A percentile compares a stretch with the other conserved stretches of the same genome.
phyloP scores from a whole-genome alignment of 352 stramenopile genomes.

The Globisporangium cylindrosporum region DNA sequence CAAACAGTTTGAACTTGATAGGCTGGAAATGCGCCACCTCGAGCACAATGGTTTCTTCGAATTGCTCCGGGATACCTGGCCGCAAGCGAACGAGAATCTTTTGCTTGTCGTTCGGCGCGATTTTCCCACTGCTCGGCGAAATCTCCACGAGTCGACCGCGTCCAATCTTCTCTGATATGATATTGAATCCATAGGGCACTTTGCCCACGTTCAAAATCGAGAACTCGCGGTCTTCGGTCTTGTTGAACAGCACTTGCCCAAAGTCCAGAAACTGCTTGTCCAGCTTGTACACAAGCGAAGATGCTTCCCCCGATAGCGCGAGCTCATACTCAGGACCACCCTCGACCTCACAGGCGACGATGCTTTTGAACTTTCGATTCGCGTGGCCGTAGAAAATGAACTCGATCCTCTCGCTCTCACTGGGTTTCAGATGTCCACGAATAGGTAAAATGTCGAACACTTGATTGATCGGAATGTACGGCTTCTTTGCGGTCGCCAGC shows the following conservation, averaged over 20 bases:
- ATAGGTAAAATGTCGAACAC: conserved; percentile 96
- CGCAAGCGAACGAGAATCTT: conserved; percentile 83
- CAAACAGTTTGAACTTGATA: conserved; percentile 87
- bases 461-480: conserved; percentile 90
- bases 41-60: conserved; percentile 88
- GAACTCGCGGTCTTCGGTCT: conserved; percentile 91
- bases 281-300: conserved; percentile 89
- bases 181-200: conserved; percentile 87
- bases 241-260: conserved; percentile 92
- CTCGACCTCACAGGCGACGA: conserved; percentile 90
- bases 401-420: conserved; percentile 90
- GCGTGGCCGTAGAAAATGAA: conserved; percentile 93
- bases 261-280: conserved; percentile 93
- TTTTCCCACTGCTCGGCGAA: conserved; percentile 72
- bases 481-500: conserved; percentile 63
- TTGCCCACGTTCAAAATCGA: conserved; percentile 91
- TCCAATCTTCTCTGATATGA: conserved; percentile 42
- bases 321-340: conserved; percentile 94
- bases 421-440: conserved; percentile 74
- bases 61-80: conserved; percentile 84
- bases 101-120: conserved; percentile 89
- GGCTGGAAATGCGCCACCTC: conserved; percentile 95
- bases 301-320: conserved; percentile 86
- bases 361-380: conserved; percentile 89
- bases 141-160: conserved; percentile 67